A percentile compares a stretch with the other conserved stretches of the same genome.
Evolutionary conservation across 495 filamentous ascomycete species (phyloP).

Genomic region (Annulohypoxylon maeteangense): DNA sequence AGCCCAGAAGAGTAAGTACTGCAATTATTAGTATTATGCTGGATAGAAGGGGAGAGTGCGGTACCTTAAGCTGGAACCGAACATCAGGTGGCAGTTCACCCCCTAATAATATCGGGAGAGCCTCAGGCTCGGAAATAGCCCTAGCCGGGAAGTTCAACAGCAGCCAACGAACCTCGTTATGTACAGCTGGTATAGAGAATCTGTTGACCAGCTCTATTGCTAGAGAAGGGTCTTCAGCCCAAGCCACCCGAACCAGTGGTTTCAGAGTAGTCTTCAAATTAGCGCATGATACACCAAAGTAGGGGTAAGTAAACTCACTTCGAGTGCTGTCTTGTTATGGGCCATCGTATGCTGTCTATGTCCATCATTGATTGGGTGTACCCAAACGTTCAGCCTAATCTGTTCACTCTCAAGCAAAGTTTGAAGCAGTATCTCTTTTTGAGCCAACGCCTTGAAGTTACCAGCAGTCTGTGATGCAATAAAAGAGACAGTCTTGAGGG

Average conservation of each 20-base stretch:
- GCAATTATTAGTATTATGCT: constrained; percentile 50
- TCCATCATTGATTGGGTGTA: constrained; percentile 78
- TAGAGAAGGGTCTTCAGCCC: constrained; percentile 82
- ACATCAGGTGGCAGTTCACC: constrained; percentile 79
- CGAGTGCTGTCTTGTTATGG: constrained; percentile 58
- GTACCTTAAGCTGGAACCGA: constrained; percentile 83
- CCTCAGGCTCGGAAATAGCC: constrained; percentile 79
- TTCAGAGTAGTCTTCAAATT: constrained; percentile 60
- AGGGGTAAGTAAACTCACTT: constrained; percentile 52
- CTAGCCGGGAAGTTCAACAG: constrained; percentile 85
- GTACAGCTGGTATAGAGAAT: constrained; percentile 78
- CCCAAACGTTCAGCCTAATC: constrained; percentile 86
- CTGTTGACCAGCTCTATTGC: constrained; percentile 83
- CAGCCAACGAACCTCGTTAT: constrained; percentile 78
- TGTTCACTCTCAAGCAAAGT: constrained; percentile 87
- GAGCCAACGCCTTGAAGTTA: constrained; percentile 71
- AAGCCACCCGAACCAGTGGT: constrained; percentile 79
- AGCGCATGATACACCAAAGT: constrained; percentile 12
- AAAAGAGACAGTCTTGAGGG: constrained; percentile 65
- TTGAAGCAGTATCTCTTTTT: constrained; percentile 82
- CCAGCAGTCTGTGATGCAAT: constrained; percentile 66
- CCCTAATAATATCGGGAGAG: constrained; percentile 83
- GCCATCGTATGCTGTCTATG: constrained; percentile 45
- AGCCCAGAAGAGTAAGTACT: constrained; percentile 95
- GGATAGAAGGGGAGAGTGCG: constrained; percentile 17